Evolutionary conservation across 202 grass and related monocot species (phyloP), one percentile per base, ranked within the genome.

Genomic region (Zizania palustris): DNA sequence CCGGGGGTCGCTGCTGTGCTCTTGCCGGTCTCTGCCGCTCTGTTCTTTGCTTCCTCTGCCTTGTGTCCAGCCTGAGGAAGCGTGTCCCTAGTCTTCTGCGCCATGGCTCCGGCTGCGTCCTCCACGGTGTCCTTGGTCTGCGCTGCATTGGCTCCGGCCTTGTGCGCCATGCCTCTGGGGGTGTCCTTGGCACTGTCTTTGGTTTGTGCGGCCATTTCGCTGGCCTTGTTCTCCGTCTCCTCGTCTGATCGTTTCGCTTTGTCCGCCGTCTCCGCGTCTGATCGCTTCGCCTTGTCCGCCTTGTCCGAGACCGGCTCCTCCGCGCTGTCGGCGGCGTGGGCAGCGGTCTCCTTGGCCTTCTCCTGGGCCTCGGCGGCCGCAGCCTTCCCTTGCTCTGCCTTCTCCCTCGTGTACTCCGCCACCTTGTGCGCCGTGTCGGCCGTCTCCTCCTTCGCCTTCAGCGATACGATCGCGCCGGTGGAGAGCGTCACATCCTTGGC

Each of bases 381-480:
- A 21, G 63, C 61, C 36, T 35, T 45, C n/a, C 84, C 78, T 48
- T 88, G 80, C 73, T 88, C 80, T 1, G 81, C 81, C 58, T 72
- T 81, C 79, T 85, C 91, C 69, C 9, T 74, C 5, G 79, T 51
- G 5, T 82, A 87, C 14, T 65, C 81, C 15, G 79, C 79, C 34
- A 83, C 69, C 33, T 35, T 62, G 1, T 59, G 48, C 69, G 84
- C 71, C 1, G 85, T 49, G 43, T 37, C 83, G 11, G 69, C 83
- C 5, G 87, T 84, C 8, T 66, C 71, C 71, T 91, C 83, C 46
- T 67, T 93, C 9, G 88, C 74, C 53, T 76, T 84, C 15, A 77
- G 81, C 18, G 60, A 82, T 34, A 73, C 86, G 44, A 88, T 75
- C 36, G 65, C 86, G 58, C 66, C 82, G 0, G 82, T 69, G 0